Base-by-base conservation (phyloP, 2,329 filamentous ascomycete genomes). In the Harringtonia lauricola region DNA sequence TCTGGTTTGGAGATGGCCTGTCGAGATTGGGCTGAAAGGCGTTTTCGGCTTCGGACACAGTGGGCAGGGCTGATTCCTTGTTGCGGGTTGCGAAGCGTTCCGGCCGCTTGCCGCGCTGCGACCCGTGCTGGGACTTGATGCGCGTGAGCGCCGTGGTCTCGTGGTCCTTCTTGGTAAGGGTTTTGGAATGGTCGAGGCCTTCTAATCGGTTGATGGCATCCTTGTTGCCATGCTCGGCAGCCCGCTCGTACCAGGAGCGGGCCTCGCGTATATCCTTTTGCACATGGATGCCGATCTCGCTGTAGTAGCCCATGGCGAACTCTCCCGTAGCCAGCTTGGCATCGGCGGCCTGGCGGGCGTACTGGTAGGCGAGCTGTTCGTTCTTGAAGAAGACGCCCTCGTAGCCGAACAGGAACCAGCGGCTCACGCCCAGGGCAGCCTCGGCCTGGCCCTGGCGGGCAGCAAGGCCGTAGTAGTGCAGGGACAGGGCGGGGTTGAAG, bases 351-450 rank as follows among this genome's bases (percentile, higher is more conserved):
- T 90, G 78, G 54, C 90, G 79, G 2, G 92, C 92, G 57, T 95
- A 96, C 41, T 79, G 83, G 63, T 86, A 98, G 8, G 92, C 90
- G 39, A 96, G 67, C 58, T 90, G 84, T 63, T 98, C 92, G 56
- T 95, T 96, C 71, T 96, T 96, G 47, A 86, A 77, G 57, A 98
- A 95, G 8, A 94, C 73, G 19, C 83, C 83, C 52, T 96, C 90
- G 51, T 92, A 89, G 3, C 92, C 92, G 56, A 94, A 96, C 24
- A 98, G 72, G 59, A 96, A 98, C 92, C 92, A 98, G 63, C 95
- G 92, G 63, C 90, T 96, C 48, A 98, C 88, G 24, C 90, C 88
- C 64, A 98, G 84, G 47, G 95, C 88, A 0, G 90, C 92, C 60
- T 98, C 92, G 0, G 88, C 72, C 55, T 96, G 88, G 17, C 89